phyloP scores from a whole-genome alignment of 176 grass and related monocot species.

The Stipa capillata region DNA sequence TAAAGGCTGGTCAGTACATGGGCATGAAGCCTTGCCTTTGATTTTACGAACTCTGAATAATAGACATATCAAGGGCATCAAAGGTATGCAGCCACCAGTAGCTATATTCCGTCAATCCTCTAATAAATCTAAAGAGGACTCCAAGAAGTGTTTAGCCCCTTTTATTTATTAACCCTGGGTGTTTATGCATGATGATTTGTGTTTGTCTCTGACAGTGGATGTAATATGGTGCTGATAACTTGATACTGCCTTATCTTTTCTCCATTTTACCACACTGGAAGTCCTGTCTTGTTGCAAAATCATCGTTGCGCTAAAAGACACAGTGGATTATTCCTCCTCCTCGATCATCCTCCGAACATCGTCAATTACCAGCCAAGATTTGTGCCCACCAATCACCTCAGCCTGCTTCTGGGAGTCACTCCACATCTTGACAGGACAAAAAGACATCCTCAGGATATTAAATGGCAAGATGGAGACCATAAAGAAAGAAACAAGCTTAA shows the following conservation, averaged over 20 bases:
- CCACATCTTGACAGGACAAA: conserved; percentile 65
- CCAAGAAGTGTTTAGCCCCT: not conserved
- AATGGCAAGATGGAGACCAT: not conserved
- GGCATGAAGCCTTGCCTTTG: no score
- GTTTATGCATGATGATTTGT: not conserved
- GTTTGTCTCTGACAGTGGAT: no score
- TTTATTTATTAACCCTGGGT: not conserved
- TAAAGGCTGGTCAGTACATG: no score
- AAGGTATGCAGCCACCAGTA: not conserved
- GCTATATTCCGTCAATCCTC: not conserved
- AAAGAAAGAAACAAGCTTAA: conserved; percentile 26
- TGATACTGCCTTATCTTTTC: not conserved
- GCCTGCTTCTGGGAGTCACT: conserved; percentile 41
- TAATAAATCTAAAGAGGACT: not conserved
- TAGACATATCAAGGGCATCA: conserved; percentile 18
- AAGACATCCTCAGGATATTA: conserved; percentile 24
- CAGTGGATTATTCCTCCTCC: conserved; percentile 39
- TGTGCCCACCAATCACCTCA: conserved; percentile 70
- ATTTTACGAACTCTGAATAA: not conserved
- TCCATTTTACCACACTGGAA: not conserved
- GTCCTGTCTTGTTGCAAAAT: not conserved
- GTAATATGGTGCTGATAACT: not conserved
- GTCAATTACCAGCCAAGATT: conserved; percentile 74
- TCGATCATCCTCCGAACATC: conserved; percentile 84
- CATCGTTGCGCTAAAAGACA: not conserved